Base-by-base conservation (phyloP, 257 asterid genomes). In the Craterostigma plantagineum region DNA sequence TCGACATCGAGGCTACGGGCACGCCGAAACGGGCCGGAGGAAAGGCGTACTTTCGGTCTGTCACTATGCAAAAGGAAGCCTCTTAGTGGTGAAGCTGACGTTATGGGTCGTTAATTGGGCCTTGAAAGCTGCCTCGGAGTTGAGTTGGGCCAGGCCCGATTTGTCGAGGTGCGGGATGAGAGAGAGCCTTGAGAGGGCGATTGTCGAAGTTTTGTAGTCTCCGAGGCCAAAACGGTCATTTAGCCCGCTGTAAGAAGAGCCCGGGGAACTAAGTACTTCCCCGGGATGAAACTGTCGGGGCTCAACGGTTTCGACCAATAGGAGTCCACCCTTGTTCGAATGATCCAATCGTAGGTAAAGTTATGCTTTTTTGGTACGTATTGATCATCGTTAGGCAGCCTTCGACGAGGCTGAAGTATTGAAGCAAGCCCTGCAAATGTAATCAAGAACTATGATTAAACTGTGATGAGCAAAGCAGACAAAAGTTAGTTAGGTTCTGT, bases 181-280 rank as follows among this genome's bases (percentile, higher is more conserved):
- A 11, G 94, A 83, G 48, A 79, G 77, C 9, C 99, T 66, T 0
- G 92, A 74, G 17, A 90, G 95, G 13, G 99, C 99, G 0, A 75
- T 74, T 0, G 58, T 54, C 0, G 99, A 83, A 48, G 78, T 59
- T 76, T 70, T 72, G 60, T 68, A 63, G 61, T 90, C 91, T 0
- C 99, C 99, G 4, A 83, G 38, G 1, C 95, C 99, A 5, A 90
- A 70, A 11, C 99, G 92, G 27, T 90, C 99, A 33, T 90, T 90
- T 11, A 90, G 56, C 42, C 99, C 99, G 30, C 72, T 63, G 14
- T 74, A 90, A 13, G 94, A 70, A 12, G 99, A 90, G 12, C 99
- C 95, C 0, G 81, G 68, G 99, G 99, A 1, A 90, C 84, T 8
- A 79, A 5, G 48, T 90, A 90, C 11, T 49, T 37, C 9, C 92